Evolutionary conservation across 805 yeast species (phyloP), one percentile per base, ranked within the genome.

Genomic region (Candida endomychidarum): DNA sequence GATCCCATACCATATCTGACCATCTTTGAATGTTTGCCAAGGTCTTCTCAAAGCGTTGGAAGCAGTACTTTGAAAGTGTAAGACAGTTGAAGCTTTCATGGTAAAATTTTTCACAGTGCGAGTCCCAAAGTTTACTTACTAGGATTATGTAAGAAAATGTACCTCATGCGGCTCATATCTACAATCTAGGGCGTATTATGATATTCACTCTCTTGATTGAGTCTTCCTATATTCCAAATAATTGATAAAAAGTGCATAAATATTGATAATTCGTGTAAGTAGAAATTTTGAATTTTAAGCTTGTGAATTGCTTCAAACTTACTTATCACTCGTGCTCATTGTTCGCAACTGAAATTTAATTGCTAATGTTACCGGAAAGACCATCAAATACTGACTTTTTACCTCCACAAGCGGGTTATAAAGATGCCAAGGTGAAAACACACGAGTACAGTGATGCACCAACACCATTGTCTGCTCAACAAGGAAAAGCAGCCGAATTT

Each of bases 11-110:
- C 86, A 89, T 15, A 86, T 72, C 29, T 86, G 78, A 12, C 96
- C 95, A 52, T 88, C 93, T 51, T 77, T 78, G 61, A 75, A 85
- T 26, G 83, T 83, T 55, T 86, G 84, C 96, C 96, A 89, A 29
- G 97, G 97, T 50, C 95, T 77, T 46, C 83, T 78, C 42, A 90
- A 75, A 37, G 67, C 69, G 17, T 74, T 55, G 11, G 54, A 40
- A 11, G 60, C 58, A 8, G 81, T 65, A 41, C 66, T 65, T 37
- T 72, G 78, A 55, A 81, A 80, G 23, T 58, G 56, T 23, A 67
- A 61, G 3, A 70, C 59, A 24, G 58, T 53, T 12, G 82, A 62
- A 18, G 75, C 72, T 67, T 67, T 79, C 86, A 80, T 78, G 28
- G 31, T 18, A 30, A 37, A 25, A 36, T 15, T 28, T 36, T 26